These are phyloP conservation scores for Tillandsia leiboldiana DNA, from an alignment of 176 grass and related monocot species.

Conservation along the genomic window DNA sequence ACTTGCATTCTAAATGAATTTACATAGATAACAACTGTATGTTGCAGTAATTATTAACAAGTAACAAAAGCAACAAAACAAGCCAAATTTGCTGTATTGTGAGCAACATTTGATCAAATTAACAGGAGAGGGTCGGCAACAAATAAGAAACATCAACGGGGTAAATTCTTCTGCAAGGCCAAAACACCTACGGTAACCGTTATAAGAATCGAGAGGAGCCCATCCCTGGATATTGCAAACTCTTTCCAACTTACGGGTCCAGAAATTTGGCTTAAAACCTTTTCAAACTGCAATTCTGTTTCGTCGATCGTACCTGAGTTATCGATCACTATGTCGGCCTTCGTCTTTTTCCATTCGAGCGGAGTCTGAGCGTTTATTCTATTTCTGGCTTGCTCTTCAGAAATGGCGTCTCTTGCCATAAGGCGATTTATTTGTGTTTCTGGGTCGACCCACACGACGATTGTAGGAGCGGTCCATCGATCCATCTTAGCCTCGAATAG, in stretches of 20 bases:
- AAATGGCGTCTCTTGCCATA: conserved; percentile 62
- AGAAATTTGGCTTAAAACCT: conserved; percentile 37
- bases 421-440: conserved; percentile 58
- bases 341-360: conserved; percentile 53
- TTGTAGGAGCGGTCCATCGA: conserved; percentile 49
- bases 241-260: conserved; percentile 69
- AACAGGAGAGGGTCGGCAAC: too few relatives aligned
- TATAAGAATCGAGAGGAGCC: conserved; percentile 40
- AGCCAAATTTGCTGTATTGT: too few relatives aligned
- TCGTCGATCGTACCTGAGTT: conserved; percentile 61
- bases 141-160: neutral
- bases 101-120: too few relatives aligned
- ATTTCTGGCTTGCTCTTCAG: conserved; percentile 53
- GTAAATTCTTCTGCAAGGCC: conserved; percentile 43
- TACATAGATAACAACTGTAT: too few relatives aligned
- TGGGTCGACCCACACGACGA: conserved; percentile 79
- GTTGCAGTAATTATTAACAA: too few relatives aligned
- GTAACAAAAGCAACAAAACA: too few relatives aligned
- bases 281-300: conserved; percentile 49
- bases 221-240: conserved; percentile 46
- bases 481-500: conserved; percentile 87
- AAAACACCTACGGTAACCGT: conserved; percentile 43
- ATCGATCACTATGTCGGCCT: conserved; percentile 72
- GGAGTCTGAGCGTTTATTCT: conserved; percentile 62
- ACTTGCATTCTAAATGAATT: too few relatives aligned